Evolutionary conservation across 2,329 filamentous ascomycete genomes (phyloP), one percentile per base, ranked within the genome.

Genomic region (Fusarium sp.): DNA sequence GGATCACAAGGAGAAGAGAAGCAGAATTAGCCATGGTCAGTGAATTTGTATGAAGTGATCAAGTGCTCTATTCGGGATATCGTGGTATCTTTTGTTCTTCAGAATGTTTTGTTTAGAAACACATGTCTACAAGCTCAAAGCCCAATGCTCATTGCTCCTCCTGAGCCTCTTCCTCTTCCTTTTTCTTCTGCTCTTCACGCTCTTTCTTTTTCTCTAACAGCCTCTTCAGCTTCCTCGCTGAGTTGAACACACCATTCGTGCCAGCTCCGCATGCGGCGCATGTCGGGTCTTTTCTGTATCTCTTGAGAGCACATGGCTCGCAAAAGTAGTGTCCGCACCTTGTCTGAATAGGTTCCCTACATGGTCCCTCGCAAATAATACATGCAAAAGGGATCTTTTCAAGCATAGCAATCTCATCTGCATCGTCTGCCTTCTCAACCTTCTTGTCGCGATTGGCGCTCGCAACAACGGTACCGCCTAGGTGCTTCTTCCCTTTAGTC

Each of bases 281-380:
- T 6, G 89, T 90, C 8, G 95, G 95, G 76, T 95, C 94, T 79
- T 94, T 96, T 70, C 93, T 88, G 80, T 98, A 98, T 73, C 95
- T 85, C 79, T 93, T 90, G 76, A 98, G 84, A 31, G 96, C 96
- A 81, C 96, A 99, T 3, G 88, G 86, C 81, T 98, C 93, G 80
- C 96, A 99, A 79, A 98, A 98, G 81, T 98, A 98, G 81, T 99
- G 96, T 1, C 94, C 93, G 75, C 96, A 99, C 73, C 94, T 92
- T 18, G 96, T 98, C 29, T 95, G 85, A 18, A 98, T 89, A 0
- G 96, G 95, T 63, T 89, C 87, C 76, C 90, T 92, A 82, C 97
- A 98, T 3, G 90, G 82, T 41, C 90, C 88, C 76, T 91, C 90
- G 85, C 95, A 98, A 69, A 97, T 94, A 72, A 97, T 89, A 81